Evolutionary conservation across 73 alveolate genomes (phyloP), one percentile per base, ranked within the genome.

Genomic region (Symbiodinium pilosum): DNA sequence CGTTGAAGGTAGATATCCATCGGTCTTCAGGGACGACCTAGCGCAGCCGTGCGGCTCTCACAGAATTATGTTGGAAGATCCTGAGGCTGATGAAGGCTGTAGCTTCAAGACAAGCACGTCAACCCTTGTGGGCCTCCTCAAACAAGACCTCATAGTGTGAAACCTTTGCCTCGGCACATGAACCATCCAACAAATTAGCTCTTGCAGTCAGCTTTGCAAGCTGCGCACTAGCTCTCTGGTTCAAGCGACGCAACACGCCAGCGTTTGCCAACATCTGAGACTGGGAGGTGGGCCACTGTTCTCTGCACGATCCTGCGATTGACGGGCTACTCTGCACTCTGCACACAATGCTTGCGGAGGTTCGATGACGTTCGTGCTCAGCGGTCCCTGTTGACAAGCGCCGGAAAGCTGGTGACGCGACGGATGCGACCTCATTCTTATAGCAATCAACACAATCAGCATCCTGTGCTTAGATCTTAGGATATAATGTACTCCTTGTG

Each of bases 1-100:
- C 84, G 77, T 91, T 91, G 81, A 91, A 91, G 54, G 97, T 68
- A 18, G 97, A 91, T 28, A 91, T 68, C 97, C 97, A 91, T 34
- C 97, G 97, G 21, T 91, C 81, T 56, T 91, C 97, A 2, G 97
- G 97, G 26, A 91, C 97, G 44, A 91, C 97, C 97, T 91, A 54
- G 14, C 95, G 26, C 30, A 24, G 73, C 28, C 7, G n/a, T n/a
- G n/a, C n/a, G n/a, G n/a, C n/a, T n/a, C n/a, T 54, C 73, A 54
- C 28, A 4, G 34, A 54, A 54, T 54, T 24, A 18, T 54, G 73
- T 26, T 1, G 30, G 73, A 8, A 0, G 73, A 24, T 24, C 73
- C 34, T 24, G 34, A 54, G 32, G 28, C 4, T n/a, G 20, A 26
- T 5, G 0, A 16, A 54, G 28, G 32, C 26, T 54, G 2, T 30